phyloP scores from a whole-genome alignment of 1,284 basidiomycete genomes.

The Malassezia caprae region DNA sequence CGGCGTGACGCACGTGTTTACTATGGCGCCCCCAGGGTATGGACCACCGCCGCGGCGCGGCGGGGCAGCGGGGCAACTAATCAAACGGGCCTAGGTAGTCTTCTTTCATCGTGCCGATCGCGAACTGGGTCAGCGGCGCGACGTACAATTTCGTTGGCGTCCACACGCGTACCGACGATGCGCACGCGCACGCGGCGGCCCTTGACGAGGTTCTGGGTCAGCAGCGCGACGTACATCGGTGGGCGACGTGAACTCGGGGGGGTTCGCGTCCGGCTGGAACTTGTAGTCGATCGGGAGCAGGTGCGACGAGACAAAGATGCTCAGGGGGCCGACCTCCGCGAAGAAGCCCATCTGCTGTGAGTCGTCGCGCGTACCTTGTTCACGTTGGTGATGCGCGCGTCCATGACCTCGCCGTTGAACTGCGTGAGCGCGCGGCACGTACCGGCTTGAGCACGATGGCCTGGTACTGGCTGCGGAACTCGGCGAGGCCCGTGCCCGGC shows the following conservation, averaged over 20 bases:
- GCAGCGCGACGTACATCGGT: conserved; percentile 19
- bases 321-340: conserved; percentile 75
- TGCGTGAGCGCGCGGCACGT: conserved; percentile 51
- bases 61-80: conserved; percentile 9
- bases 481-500: conserved; percentile 82
- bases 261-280: conserved; percentile 45
- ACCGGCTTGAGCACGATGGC: conserved; percentile 45
- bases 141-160: conserved; percentile 75
- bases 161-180: conserved; percentile 90
- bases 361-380: conserved; percentile 64
- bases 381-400: conserved; percentile 88
- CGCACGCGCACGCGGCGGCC: conserved; percentile 83
- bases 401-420: conserved; percentile 97
- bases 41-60: not conserved
- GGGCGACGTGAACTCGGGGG: conserved; percentile 40
- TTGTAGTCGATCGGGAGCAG: conserved; percentile 58
- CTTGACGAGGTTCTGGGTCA: conserved; percentile 56
- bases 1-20: not conserved
- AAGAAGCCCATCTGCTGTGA: conserved; percentile 84
- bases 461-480: conserved; percentile 56
- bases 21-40: not conserved
- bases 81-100: conserved; percentile 42
- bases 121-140: conserved; percentile 23
- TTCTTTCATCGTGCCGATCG: conserved; percentile 47
- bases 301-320: conserved; percentile 65